Percentiles rank a stretch among this genome's conserved stretches.
phyloP scores from a whole-genome alignment of 768 basidiomycete species.

The Tricholoma sp. region DNA sequence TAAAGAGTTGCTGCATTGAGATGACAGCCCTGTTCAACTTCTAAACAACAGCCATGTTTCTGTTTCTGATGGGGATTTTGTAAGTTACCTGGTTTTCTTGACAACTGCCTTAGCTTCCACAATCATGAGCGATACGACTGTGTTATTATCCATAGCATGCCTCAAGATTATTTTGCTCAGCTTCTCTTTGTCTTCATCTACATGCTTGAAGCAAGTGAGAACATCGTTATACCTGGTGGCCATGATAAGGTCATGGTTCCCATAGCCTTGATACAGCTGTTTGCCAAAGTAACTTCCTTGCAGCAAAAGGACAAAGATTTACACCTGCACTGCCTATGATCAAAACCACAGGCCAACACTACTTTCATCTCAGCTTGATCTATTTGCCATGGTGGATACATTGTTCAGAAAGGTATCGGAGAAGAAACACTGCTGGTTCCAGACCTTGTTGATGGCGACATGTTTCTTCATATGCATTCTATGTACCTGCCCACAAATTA shows the following conservation, averaged over 20 bases:
- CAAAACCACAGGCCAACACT: background rate
- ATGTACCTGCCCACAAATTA: constrained; percentile 3
- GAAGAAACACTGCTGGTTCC: constrained; percentile 19
- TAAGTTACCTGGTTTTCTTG: background rate
- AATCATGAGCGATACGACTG: constrained; percentile 8
- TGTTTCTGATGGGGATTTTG: background rate
- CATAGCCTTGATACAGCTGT: constrained; percentile 2
- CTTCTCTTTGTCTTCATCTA: background rate
- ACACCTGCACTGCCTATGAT: constrained; percentile 12
- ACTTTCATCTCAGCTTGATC: constrained; percentile 22
- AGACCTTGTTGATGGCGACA: constrained; percentile 24
- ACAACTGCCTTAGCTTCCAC: constrained; percentile 8
- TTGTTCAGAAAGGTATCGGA: constrained; percentile 15
- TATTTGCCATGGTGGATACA: constrained; percentile 23
- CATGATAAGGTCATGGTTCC: background rate
- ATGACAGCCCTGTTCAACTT: background rate
- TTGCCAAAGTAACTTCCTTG: background rate
- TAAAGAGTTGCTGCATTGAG: background rate
- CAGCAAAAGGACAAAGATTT: constrained; percentile 18
- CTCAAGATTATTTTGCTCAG: background rate
- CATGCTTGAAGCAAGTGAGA: background rate
- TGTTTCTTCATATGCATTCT: constrained; percentile 16
- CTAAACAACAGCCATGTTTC: background rate
- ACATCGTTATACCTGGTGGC: background rate
- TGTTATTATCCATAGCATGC: background rate